Base-by-base conservation (phyloP, 1,284 basidiomycete species). In the Coniferiporia sulphurascens region DNA sequence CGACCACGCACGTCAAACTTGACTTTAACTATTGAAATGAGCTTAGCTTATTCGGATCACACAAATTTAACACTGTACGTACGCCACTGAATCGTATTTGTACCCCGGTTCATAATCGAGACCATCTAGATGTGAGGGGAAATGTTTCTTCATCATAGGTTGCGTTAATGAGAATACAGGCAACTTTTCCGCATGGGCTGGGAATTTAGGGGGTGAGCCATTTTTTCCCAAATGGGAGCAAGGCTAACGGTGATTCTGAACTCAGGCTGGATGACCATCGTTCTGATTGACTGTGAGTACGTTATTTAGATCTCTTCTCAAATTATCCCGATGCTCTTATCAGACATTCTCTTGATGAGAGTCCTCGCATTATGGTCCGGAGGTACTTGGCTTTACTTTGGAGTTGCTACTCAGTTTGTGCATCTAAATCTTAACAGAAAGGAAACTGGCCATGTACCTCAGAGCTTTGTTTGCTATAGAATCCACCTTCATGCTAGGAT, bases 311-410 rank as follows among this genome's bases (percentile, higher is more conserved):
- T 46, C 4, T 46, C 44, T n/a, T 46, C n/a, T 15, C 15, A 21
- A 4, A 15, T 46, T 9, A 4, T 27, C 22, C 21, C 5, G n/a
- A 50, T 36, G 12, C 15, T 12, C 32, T 9, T 19, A 34, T 36
- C 27, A 57, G 55, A 50, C 32, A 57, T 57, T 13, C 55, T 57
- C 22, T 46, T 41, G 15, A 50, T 49, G 48, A 57, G 55, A 22
- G 48, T 51, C 48, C 32, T 48, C n/a, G 55, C 55, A 6, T 27
- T 57, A 7, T 57, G 48, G 17, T 43, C 48, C 12, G 22, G 17
- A 32, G 21, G 55, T 48, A 38, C 27, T 27, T 27, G 5, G 2
- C 27, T 17, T 27, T 43, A 12, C 15, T 46, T 46, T 19, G 3
- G 6, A 27, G 15, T 8, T 35, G 10, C n/a, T 41, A 5, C 17